A percentile compares a stretch with the other conserved stretches of the same genome.
Evolutionary conservation across 176 grass and related monocot species (phyloP).

Genomic region (Triticum timopheevii): DNA sequence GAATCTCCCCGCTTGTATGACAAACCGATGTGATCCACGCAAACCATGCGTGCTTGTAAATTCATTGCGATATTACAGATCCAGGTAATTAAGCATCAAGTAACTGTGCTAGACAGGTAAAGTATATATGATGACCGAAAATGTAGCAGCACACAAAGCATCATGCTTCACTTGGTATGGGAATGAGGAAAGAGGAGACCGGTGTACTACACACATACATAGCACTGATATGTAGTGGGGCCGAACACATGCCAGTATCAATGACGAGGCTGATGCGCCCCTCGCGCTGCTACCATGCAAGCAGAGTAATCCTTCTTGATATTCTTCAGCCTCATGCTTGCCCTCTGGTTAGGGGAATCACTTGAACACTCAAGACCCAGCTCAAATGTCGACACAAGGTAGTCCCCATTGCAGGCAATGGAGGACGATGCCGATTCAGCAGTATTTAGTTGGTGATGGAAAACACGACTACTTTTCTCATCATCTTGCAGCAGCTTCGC

Average conservation of each 20-base stretch:
- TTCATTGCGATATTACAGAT: too few relatives aligned
- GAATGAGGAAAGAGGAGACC: too few relatives aligned
- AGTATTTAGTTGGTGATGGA: background rate
- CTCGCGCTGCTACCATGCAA: background rate
- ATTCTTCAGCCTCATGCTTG: background rate
- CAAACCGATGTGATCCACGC: too few relatives aligned
- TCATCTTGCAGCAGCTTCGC: background rate
- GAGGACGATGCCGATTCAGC: background rate
- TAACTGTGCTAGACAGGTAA: too few relatives aligned
- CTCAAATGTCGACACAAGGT: background rate
- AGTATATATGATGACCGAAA: too few relatives aligned
- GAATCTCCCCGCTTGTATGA: too few relatives aligned
- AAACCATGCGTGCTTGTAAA: too few relatives aligned
- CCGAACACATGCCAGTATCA: background rate
- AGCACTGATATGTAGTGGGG: background rate
- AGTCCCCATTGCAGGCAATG: background rate
- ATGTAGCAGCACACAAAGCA: too few relatives aligned
- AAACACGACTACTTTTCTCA: background rate
- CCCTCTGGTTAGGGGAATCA: background rate
- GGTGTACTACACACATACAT: background rate
- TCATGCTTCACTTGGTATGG: too few relatives aligned
- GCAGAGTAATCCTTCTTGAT: background rate
- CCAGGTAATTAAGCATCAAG: too few relatives aligned
- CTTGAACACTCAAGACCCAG: background rate
- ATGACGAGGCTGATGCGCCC: too few relatives aligned